Base-by-base conservation (phyloP, 345 rosid genomes). In the Combretum micranthum region DNA sequence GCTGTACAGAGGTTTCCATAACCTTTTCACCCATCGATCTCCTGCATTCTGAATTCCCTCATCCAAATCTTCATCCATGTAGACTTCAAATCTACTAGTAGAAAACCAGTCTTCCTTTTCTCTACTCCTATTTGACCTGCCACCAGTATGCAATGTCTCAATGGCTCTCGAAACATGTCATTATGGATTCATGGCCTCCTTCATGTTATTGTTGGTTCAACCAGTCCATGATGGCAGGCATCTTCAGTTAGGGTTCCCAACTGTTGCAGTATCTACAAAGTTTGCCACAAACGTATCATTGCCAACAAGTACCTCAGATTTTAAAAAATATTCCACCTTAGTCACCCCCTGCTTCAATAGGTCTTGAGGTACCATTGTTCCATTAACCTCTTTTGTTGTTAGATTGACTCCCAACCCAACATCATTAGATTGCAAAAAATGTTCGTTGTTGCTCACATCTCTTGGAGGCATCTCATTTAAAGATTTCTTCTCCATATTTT, bases 101-200 rank as follows among this genome's bases (percentile, higher is more conserved):
- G 59, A 49, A 45, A 52, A 52, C 53, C 57, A 22, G 57, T 59
- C 75, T 59, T 77, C 83, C 64, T 75, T 69, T 55, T 54, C 50
- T 50, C 62, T 76, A 20, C 62, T 73, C 63, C 69, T 67, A 10
- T 55, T 71, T 59, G 78, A 71, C 59, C 71, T 77, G 64, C 82
- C 79, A 47, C 78, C 62, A 21, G 64, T 44, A 54, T 87, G 77
- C 71, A 74, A 81, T 56, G 70, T 61, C 67, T 86, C 97, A 39
- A 88, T 59, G 97, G 99, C 77, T 92, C 87, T 53, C 76, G 62
- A 72, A 88, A 88, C 99, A 88, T 84, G 82, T 69, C 69, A 58
- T 84, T 68, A 88, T 86, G 58, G 75, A 72, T 85, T 77, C 80
- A 86, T 78, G 58, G 95, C 96, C 74, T 91, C 98, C 71, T 88